Percentiles rank a stretch among this genome's conserved stretches.
Conservation (phyloP, 1,284 basidiomycete genomes). For the Tilletia indica region DNA sequence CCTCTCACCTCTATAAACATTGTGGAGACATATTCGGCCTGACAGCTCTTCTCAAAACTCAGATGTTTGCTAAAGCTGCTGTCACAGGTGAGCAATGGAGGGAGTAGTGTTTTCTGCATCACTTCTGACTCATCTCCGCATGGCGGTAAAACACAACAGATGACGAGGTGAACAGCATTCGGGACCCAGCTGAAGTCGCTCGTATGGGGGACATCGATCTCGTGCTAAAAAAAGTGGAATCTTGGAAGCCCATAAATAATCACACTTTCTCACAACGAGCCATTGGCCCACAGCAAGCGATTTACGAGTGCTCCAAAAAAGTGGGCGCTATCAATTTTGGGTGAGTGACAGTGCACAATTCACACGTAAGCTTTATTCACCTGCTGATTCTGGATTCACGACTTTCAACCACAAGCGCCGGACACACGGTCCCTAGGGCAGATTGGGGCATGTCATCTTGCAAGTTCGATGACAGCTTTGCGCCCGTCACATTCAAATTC, state of each 20-base stretch:
- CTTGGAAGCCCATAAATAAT: no score
- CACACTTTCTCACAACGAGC: neutral
- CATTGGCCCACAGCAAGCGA: neutral
- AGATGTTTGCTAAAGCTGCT: neutral
- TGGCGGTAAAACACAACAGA: neutral
- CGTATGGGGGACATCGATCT: neutral
- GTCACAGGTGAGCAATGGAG: neutral
- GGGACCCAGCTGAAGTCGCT: neutral
- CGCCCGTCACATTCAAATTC: neutral
- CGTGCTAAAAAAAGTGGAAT: neutral
- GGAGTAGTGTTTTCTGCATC: neutral
- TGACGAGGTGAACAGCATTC: neutral
- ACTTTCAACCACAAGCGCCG: no score
- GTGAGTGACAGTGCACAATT: neutral
- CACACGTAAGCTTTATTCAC: no score
- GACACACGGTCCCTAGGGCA: no score
- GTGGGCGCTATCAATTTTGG: neutral
- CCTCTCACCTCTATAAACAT: neutral
- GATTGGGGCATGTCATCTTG: no score
- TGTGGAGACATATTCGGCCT: neutral
- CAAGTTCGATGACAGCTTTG: neutral
- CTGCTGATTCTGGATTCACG: no score
- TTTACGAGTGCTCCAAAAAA: slow-evolving; percentile 1
- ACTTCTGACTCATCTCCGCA: no score
- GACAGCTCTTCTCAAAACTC: neutral